Percentiles rank a stretch among this genome's conserved stretches.
Evolutionary conservation across 495 filamentous ascomycete genomes (phyloP).

Genomic region (Penicillium maclennaniae): DNA sequence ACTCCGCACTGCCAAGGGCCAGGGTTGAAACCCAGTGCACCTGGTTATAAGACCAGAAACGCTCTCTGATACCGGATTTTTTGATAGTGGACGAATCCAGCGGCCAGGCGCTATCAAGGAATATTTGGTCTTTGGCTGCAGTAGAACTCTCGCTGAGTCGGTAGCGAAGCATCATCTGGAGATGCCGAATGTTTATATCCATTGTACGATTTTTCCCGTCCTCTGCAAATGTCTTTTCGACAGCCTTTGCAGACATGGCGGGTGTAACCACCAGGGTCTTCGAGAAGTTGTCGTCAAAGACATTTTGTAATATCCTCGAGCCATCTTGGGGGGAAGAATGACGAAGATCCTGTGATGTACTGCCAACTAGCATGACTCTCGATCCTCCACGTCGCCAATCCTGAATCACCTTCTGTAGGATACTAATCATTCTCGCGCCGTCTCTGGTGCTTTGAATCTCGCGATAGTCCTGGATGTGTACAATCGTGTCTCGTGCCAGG

Average conservation of each 20-base stretch:
- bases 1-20: slow-evolving; percentile 53
- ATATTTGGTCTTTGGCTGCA: slow-evolving; percentile 32
- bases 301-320: slow-evolving; percentile 44
- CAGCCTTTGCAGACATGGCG: slow-evolving; percentile 29
- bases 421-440: slow-evolving; percentile 58
- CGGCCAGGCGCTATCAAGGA: slow-evolving; percentile 33
- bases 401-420: slow-evolving; percentile 67
- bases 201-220: slow-evolving; percentile 49
- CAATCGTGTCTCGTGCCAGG: slow-evolving; percentile 50
- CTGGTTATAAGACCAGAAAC: slow-evolving; percentile 56
- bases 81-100: slow-evolving; percentile 33
- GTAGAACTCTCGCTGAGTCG: slow-evolving; percentile 36
- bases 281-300: slow-evolving; percentile 48
- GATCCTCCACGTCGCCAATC: slow-evolving; percentile 64
- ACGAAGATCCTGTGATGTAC: slow-evolving; percentile 38
- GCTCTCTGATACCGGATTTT: slow-evolving; percentile 45
- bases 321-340: slow-evolving; percentile 32
- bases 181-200: slow-evolving; percentile 65
- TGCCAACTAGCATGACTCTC: slow-evolving; percentile 73
- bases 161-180: slow-evolving; percentile 60
- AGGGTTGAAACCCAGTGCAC: slow-evolving; percentile 60
- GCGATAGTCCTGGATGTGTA: slow-evolving; percentile 77
- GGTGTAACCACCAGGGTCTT: slow-evolving; percentile 51
- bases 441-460: slow-evolving; percentile 62
- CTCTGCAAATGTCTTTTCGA: slow-evolving; percentile 36